Evolutionary conservation across 2,329 filamentous ascomycete species (phyloP).

Genomic region (Fusarium mangiferae): DNA sequence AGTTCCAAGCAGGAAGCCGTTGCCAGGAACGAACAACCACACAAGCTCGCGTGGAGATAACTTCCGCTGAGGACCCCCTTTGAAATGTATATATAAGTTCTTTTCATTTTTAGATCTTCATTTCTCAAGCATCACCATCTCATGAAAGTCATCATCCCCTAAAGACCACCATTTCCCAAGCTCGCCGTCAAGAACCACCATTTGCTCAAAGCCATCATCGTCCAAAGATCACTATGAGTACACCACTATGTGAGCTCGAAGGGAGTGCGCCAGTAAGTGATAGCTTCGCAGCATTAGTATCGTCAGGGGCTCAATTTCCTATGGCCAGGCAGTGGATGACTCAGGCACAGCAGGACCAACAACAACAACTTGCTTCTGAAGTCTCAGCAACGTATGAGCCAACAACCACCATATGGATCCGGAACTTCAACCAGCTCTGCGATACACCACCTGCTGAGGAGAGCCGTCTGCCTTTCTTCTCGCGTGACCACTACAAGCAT

Average conservation of each 20-base stretch:
- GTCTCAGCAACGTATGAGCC: neutral
- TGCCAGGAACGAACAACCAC: neutral
- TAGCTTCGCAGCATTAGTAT: neutral
- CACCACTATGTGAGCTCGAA: neutral
- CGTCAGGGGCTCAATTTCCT: neutral
- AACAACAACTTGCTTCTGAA: neutral
- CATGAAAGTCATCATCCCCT: neutral
- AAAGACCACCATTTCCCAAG: neutral
- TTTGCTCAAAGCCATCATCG: neutral
- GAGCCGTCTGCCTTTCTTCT: neutral
- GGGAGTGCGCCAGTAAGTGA: neutral
- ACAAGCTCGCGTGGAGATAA: neutral
- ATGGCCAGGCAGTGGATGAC: neutral
- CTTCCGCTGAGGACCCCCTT: neutral
- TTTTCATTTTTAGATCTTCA: rapidly evolving
- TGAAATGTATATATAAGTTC: neutral
- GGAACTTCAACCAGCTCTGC: neutral
- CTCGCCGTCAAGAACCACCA: neutral
- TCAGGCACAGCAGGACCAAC: neutral
- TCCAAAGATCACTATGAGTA: neutral
- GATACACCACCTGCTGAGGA: neutral
- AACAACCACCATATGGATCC: neutral
- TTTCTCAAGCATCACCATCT: neutral
- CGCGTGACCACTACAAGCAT: neutral
- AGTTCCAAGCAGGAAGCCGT: neutral